phyloP scores from a whole-genome alignment of 495 filamentous ascomycete species.

The Xylaria palmicola region DNA sequence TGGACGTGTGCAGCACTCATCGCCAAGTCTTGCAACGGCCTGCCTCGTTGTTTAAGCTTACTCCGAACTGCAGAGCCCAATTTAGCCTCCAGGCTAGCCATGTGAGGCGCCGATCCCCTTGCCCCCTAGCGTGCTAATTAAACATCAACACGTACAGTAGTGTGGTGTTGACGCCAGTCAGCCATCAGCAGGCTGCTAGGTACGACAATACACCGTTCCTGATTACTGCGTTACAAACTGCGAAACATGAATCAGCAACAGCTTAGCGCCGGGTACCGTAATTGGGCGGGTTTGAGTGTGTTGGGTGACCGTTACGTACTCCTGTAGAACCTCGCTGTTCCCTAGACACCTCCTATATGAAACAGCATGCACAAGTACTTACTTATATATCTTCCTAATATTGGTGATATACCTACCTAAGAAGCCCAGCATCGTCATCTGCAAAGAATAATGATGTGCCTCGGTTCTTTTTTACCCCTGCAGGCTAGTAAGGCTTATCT shows the following conservation, averaged over 20 bases:
- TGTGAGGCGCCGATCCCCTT: background rate
- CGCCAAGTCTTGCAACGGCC: background rate
- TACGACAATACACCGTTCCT: background rate
- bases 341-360: background rate
- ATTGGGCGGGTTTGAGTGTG: background rate
- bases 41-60: slow-evolving; percentile 5
- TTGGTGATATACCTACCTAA: background rate
- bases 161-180: background rate
- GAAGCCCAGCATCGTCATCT: background rate
- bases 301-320: background rate
- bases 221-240: background rate
- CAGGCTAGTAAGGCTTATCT: background rate
- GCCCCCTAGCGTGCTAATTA: background rate
- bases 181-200: background rate
- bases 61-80: background rate
- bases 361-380: too few relatives aligned
- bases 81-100: slow-evolving; percentile 3
- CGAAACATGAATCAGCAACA: background rate
- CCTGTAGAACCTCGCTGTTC: background rate
- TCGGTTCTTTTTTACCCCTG: background rate
- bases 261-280: too few relatives aligned
- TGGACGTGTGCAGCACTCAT: background rate
- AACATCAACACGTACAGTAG: background rate
- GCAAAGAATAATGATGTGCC: background rate
- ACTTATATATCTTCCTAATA: background rate